Base-by-base conservation (phyloP, 306 rosid species). In the Inga oerstediana region DNA sequence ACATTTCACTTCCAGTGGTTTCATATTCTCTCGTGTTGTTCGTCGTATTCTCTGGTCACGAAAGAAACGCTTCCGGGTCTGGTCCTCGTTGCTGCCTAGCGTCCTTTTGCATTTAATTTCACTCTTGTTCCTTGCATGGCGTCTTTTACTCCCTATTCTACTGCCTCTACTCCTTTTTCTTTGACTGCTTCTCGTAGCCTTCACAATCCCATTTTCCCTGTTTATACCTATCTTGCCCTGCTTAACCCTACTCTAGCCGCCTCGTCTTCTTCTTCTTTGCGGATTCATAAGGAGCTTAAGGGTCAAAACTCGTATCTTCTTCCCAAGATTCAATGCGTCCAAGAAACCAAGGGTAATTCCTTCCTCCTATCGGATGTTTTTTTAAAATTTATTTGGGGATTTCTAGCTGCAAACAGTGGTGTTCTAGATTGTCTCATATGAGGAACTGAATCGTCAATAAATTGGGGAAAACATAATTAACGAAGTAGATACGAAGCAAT, bases 271-370 rank as follows among this genome's bases (percentile, higher is more conserved):
- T 59, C 54, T 76, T 76, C 52, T 39, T 71, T 74, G 16, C 87
- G 24, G 59, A 62, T 74, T 86, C 3, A 78, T 9, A 69, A 54
- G 79, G 52, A 12, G 27, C 39, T 80, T 43, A 58, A 49, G 80
- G 70, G 74, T 84, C 85, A 66, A 46, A 39, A 77, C 67, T 65
- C 67, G 17, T 75, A 54, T 67, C 82, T 79, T 43, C 79, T 73
- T 14, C 84, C 86, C 88, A 84, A 78, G 81, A 56, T 84, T 78
- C 86, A 82, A 72, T 86, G 89, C 81, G 37, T 73, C 27, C 84
- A 83, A 52, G 84, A 89, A 35, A 41, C 85, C 43, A 85, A 68
- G 82, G 93, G 93, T 89, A 80, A 49, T 45, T 68, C 19, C 51
- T 35, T 54, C 58, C 54, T 19, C 49, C 2, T 15, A 19, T 27